A percentile compares a stretch with the other conserved stretches of the same genome.
phyloP scores from a whole-genome alignment of 31 red algal genomes.

The Pterothamnion heteromorphum region DNA sequence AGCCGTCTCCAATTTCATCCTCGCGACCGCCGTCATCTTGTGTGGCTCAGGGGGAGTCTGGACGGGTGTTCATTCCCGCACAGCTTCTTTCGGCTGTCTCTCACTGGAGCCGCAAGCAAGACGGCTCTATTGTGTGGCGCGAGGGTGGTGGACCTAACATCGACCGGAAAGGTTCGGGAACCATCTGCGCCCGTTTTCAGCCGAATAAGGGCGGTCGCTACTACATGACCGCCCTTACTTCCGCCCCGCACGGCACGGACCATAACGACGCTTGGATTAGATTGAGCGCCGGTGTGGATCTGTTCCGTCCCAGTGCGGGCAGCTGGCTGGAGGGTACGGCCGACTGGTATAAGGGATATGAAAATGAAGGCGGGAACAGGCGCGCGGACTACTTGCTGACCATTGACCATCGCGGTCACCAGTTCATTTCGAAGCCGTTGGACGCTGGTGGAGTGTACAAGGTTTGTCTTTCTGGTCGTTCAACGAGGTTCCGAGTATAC shows the following conservation, averaged over 20 bases:
- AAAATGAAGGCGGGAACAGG: conserved; percentile 52
- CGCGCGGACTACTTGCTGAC: conserved; percentile 16
- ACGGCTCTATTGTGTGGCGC: conserved; percentile 39
- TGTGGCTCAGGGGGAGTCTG: neutral
- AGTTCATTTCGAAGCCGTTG: conserved; percentile 57
- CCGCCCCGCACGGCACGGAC: conserved; percentile 53
- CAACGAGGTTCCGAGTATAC: conserved; percentile 48
- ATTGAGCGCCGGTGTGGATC: conserved; percentile 36
- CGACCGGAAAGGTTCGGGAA: conserved; percentile 46
- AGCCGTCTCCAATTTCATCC: neutral
- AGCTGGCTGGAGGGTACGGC: conserved; percentile 1
- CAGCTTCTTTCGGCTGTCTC: neutral
- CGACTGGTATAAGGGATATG: conserved; percentile 58
- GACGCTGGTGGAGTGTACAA: neutral
- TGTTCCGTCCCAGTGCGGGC: neutral
- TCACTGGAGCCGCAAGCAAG: neutral
- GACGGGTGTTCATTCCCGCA: neutral
- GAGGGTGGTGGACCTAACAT: conserved; percentile 22
- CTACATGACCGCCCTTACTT: conserved; percentile 32
- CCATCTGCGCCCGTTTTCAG: conserved; percentile 32
- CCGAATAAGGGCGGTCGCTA: conserved; percentile 21
- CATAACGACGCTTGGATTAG: conserved; percentile 68
- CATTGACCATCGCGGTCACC: conserved; percentile 55
- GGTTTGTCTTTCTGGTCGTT: conserved; percentile 51
- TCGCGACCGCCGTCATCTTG: neutral